Conservation (phyloP, 2,329 filamentous ascomycete genomes). For the Colletotrichum magnum region DNA sequence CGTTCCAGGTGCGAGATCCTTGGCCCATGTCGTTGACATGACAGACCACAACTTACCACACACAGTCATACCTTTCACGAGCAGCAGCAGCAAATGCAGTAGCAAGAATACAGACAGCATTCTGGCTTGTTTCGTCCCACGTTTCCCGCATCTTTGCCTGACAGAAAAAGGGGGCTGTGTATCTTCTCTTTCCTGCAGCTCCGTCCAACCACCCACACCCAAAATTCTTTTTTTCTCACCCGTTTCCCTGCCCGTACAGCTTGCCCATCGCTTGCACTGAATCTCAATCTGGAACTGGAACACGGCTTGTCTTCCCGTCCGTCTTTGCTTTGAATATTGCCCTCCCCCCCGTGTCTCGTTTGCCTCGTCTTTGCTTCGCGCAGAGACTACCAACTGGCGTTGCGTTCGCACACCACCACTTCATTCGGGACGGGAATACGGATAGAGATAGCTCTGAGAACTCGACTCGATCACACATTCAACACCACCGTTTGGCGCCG, state of each 20-base stretch:
- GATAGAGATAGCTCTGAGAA: background rate
- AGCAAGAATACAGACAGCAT: background rate
- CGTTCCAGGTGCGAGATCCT: no score
- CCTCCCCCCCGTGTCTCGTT: background rate
- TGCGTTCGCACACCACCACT: constrained; percentile 36
- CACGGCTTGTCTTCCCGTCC: constrained; percentile 12
- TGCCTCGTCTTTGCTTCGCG: constrained; percentile 15
- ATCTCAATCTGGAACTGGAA: constrained; percentile 25
- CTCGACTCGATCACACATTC: constrained; percentile 10
- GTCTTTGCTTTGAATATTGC: background rate
- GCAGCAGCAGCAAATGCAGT: background rate
- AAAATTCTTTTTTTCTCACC: background rate
- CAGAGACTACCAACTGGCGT: constrained; percentile 33
- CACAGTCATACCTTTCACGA: background rate
- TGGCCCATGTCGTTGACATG: no score
- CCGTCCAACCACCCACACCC: constrained; percentile 23
- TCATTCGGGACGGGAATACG: constrained; percentile 9
- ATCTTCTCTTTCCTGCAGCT: constrained; percentile 27
- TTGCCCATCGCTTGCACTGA: constrained; percentile 23
- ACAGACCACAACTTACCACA: background rate
- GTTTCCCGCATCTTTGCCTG: constrained; percentile 33
- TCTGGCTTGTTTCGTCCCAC: constrained; percentile 29
- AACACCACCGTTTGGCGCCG: constrained; percentile 1
- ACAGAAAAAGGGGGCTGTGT: constrained; percentile 41
- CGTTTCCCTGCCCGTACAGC: background rate